Conservation (phyloP, 2,329 filamentous ascomycete genomes). For the Fusarium fracticaudum region DNA sequence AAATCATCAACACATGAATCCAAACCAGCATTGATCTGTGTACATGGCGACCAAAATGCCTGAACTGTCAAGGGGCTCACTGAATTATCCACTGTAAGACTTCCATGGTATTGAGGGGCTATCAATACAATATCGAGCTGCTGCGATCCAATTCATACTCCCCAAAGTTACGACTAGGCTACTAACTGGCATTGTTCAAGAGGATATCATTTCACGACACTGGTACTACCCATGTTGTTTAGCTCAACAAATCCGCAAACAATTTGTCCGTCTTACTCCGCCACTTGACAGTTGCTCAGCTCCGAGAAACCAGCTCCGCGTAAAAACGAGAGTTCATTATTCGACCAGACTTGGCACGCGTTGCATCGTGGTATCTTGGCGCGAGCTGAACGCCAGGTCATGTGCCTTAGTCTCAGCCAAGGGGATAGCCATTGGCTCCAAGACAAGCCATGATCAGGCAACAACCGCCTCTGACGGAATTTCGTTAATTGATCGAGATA, state of each 20-base stretch:
- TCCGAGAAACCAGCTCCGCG: neutral
- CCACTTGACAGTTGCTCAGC: neutral
- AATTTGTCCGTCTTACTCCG: neutral
- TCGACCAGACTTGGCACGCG: constrained; percentile 19
- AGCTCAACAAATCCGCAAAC: neutral
- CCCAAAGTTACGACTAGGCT: neutral
- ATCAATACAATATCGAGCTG: neutral
- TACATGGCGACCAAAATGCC: neutral
- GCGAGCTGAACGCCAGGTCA: constrained; percentile 39
- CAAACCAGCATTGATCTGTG: neutral
- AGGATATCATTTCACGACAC: neutral
- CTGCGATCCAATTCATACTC: neutral
- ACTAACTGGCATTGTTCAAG: neutral
- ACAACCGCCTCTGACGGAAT: constrained; percentile 30
- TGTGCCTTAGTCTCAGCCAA: constrained; percentile 27
- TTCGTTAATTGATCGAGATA: neutral
- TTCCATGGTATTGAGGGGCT: neutral
- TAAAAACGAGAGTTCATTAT: constrained; percentile 15
- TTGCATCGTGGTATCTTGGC: constrained; percentile 18
- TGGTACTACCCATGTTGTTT: neutral
- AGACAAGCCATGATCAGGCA: constrained; percentile 36
- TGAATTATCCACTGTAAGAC: too few relatives aligned
- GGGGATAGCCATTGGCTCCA: constrained; percentile 20
- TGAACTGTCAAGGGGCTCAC: neutral
- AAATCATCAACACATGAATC: neutral